A percentile compares a stretch with the other conserved stretches of the same genome.
Evolutionary conservation across 352 stramenopile genomes (phyloP).

Genomic region (Phytophthora multivora): DNA sequence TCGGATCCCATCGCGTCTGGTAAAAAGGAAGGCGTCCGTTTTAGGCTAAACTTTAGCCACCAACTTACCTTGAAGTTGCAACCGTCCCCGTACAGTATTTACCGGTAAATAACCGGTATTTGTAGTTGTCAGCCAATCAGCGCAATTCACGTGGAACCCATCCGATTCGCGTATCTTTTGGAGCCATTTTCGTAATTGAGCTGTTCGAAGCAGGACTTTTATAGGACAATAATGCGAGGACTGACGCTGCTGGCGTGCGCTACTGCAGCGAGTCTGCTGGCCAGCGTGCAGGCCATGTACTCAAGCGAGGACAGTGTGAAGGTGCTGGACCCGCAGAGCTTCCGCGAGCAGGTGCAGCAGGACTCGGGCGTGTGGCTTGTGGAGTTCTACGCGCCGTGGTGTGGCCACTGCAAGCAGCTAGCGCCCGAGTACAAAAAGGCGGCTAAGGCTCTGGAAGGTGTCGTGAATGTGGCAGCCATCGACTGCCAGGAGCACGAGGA

Average conservation of each 20-base stretch:
- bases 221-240: constrained; percentile 13
- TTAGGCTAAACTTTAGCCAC: background rate
- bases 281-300: constrained; percentile 58
- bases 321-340: constrained; percentile 70
- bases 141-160: constrained; percentile 23
- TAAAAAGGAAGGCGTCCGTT: background rate
- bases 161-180: constrained; percentile 7
- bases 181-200: constrained; percentile 23
- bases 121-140: constrained; percentile 26
- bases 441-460: constrained; percentile 84
- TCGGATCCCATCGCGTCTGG: constrained; percentile 14
- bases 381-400: constrained; percentile 96
- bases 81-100: background rate
- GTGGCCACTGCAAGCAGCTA: constrained; percentile 94
- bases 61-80: constrained; percentile 14
- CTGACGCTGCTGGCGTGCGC: constrained; percentile 29
- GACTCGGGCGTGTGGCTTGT: constrained; percentile 91
- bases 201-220: background rate
- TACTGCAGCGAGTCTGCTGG: constrained; percentile 41
- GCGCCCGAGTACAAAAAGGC: constrained; percentile 93
- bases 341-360: constrained; percentile 73
- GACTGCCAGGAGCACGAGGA: constrained; percentile 84
- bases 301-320: constrained; percentile 67
- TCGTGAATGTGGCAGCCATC: constrained; percentile 91
- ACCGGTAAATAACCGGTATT: background rate